These are phyloP conservation scores for Ostreobium quekettii DNA, from an alignment of 139 green algal species.

Conservation along the genomic window DNA sequence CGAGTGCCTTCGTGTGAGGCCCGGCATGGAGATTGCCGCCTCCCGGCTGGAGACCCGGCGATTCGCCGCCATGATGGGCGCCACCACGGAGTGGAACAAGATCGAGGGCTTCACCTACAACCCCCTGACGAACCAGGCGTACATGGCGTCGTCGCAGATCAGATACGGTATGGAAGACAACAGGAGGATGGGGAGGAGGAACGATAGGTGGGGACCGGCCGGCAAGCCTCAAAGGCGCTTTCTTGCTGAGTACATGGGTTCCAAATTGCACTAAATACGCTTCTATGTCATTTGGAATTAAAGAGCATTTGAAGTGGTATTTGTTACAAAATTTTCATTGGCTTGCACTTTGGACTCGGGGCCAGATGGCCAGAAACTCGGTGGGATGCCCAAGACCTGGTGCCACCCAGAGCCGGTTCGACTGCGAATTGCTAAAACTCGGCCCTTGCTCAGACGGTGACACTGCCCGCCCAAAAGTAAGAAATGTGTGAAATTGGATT, in stretches of 20 bases:
- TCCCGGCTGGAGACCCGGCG: slow-evolving; percentile 47
- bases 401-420: no score
- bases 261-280: not conserved
- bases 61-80: slow-evolving; percentile 31
- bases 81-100: slow-evolving; percentile 50
- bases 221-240: no score
- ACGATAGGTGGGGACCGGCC: not conserved
- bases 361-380: no score
- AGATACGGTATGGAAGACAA: slow-evolving; percentile 30
- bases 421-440: no score
- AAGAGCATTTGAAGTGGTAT: no score
- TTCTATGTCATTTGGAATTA: no score
- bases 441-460: no score
- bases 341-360: no score
- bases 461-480: no score
- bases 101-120: slow-evolving; percentile 44
- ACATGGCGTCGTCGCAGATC: slow-evolving; percentile 22
- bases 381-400: no score
- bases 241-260: not conserved
- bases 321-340: no score
- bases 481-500: no score
- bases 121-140: slow-evolving; percentile 11
- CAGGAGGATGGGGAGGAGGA: slow-evolving; percentile 13
- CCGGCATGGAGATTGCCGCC: slow-evolving; percentile 29
- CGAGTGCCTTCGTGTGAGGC: slow-evolving; percentile 41